Percentiles rank a stretch among this genome's conserved stretches.
phyloP scores from a whole-genome alignment of 768 basidiomycete genomes.

The Leccinum fibrillosum region DNA sequence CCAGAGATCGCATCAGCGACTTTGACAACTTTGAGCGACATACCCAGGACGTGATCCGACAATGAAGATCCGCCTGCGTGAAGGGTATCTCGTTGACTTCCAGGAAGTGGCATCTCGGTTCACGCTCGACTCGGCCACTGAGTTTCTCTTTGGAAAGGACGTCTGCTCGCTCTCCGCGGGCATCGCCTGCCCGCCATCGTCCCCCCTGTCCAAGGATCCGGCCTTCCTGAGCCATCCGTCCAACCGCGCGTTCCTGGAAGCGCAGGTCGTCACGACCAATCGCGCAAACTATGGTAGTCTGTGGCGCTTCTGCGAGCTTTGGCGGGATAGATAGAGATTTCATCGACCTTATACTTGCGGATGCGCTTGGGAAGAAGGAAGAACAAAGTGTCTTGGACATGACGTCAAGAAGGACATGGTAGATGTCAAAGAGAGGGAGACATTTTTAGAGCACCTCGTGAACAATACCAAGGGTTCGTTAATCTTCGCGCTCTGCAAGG shows the following conservation, averaged over 20 bases:
- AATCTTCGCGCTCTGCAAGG: slow-evolving; percentile 2
- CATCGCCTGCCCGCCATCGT: slow-evolving; percentile 32
- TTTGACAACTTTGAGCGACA: slow-evolving; percentile 41
- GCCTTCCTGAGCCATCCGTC: slow-evolving; percentile 28
- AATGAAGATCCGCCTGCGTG: slow-evolving; percentile 31
- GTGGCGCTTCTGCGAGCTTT: slow-evolving; percentile 47
- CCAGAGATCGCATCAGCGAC: slow-evolving; percentile 36
- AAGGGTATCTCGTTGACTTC: slow-evolving; percentile 41
- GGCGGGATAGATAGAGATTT: slow-evolving; percentile 40
- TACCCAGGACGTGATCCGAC: slow-evolving; percentile 31
- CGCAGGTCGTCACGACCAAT: slow-evolving; percentile 31
- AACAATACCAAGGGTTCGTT: slow-evolving; percentile 47
- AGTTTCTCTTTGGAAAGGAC: slow-evolving; percentile 50
- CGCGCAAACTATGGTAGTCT: slow-evolving; percentile 36
- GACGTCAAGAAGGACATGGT: slow-evolving; percentile 13
- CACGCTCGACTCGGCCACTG: slow-evolving; percentile 56
- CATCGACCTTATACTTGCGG: slow-evolving; percentile 45
- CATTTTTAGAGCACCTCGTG: slow-evolving; percentile 51
- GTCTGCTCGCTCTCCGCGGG: slow-evolving; percentile 37
- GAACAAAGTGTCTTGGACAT: slow-evolving; percentile 6
- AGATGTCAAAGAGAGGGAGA: slow-evolving; percentile 39
- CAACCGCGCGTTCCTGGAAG: slow-evolving; percentile 37
- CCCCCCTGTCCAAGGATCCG: slow-evolving; percentile 20
- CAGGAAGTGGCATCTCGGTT: slow-evolving; percentile 44
- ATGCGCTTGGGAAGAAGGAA: slow-evolving; percentile 38